Evolutionary conservation across 192 early-diverging fungal species (phyloP), one percentile per base, ranked within the genome.

Genomic region (Podila horticola): DNA sequence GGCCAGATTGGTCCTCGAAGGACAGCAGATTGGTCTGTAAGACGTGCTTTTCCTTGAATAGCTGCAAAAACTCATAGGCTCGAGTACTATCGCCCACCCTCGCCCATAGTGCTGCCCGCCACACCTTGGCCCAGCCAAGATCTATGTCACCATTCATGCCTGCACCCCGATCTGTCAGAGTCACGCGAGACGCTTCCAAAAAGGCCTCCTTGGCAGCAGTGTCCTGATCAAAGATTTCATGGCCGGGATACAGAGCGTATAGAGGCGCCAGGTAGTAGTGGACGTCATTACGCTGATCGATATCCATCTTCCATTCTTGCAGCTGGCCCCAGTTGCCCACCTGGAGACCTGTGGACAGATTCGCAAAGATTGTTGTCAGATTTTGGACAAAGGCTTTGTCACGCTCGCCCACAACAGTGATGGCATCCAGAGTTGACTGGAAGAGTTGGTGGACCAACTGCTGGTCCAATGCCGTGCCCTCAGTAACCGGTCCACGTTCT

Each of bases 261-360:
- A 84, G 74, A 5, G 63, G 71, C 8, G 64, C 75, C n/a, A 84
- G 41, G 51, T 84, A 72, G 10, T 64, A 62, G 57, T 74, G 72
- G 1, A 30, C 5, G 20, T 74, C 67, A 12, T 71, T 74, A 2
- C 75, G 83, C 1, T 79, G 71, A 49, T 84, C 75, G 51, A 79
- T n/a, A 67, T 84, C 83, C 59, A 74, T 13, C 33, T 60, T 62
- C 83, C 83, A 84, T 29, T 84, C 83, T 48, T 84, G 71, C 15
- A 84, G 24, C 36, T 79, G 83, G 5, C 75, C 75, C 69, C 75
- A 71, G 4, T 9, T 59, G 1, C 75, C 83, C 33, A 84, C 58
- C 31, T 64, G 59, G 15, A 84, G 45, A 3, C 83, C 83, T 1
- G 74, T 52, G 15, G 68, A 72, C 20, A 74, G 11, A 15, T 63